Conservation (phyloP, 1,284 basidiomycete genomes). For the Gastroboletus turbinatus region DNA sequence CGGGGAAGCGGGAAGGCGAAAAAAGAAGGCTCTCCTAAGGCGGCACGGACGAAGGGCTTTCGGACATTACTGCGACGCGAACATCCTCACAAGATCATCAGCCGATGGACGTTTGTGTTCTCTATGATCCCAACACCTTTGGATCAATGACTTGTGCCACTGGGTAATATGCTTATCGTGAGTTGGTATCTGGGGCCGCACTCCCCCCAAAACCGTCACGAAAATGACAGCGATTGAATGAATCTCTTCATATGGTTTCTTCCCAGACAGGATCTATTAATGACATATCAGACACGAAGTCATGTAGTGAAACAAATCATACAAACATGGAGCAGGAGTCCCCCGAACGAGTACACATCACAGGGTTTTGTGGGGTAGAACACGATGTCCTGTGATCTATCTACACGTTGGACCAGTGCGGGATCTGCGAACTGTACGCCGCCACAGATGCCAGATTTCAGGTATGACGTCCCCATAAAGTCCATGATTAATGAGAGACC, state of each 20-base stretch:
- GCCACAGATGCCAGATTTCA: slow-evolving; percentile 34
- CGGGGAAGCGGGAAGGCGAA: background rate
- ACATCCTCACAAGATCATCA: slow-evolving; percentile 8
- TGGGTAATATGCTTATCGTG: background rate
- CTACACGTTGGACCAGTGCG: slow-evolving; percentile 25
- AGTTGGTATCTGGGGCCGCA: slow-evolving; percentile 17
- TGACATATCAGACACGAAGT: slow-evolving; percentile 9
- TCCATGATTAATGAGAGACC: slow-evolving; percentile 38
- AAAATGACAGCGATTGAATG: background rate
- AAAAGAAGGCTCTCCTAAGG: background rate
- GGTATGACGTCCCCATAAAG: slow-evolving; percentile 34
- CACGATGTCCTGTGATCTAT: background rate
- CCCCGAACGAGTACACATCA: slow-evolving; percentile 36
- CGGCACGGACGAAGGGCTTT: background rate
- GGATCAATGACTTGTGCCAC: slow-evolving; percentile 16
- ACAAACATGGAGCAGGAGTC: slow-evolving; percentile 31
- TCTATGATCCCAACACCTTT: slow-evolving; percentile 21
- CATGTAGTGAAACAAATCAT: background rate
- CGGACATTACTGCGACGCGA: slow-evolving; percentile 1
- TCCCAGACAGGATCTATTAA: slow-evolving; percentile 25
- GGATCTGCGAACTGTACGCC: slow-evolving; percentile 38
- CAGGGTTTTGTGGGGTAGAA: slow-evolving; percentile 25
- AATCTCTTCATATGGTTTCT: slow-evolving; percentile 22
- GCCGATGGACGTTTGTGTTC: slow-evolving; percentile 20
- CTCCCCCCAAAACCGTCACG: slow-evolving; percentile 3